These are phyloP conservation scores for Schizophyllum commune DNA, from an alignment of 1,284 basidiomycete genomes.

Conservation along the genomic window DNA sequence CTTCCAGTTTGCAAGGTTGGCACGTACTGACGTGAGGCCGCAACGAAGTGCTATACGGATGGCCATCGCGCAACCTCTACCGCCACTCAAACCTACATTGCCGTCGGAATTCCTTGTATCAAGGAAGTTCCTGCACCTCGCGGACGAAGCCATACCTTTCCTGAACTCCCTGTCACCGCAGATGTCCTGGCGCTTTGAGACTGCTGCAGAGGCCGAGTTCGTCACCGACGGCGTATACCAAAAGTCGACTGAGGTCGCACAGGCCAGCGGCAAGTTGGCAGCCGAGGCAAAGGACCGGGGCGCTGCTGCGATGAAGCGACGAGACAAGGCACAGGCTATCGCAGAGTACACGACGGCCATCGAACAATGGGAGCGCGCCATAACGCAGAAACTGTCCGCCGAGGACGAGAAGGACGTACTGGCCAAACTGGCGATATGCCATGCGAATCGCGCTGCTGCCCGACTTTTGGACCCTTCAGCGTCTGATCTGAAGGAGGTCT, in stretches of 20 bases:
- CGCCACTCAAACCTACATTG: background rate
- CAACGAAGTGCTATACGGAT: background rate
- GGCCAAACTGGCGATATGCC: background rate
- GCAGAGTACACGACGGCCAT: constrained; percentile 25
- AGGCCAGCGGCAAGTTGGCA: constrained; percentile 15
- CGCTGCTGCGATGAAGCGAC: constrained; percentile 16
- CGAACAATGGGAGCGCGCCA: constrained; percentile 7
- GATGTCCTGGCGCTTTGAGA: constrained; percentile 30
- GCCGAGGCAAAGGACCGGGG: constrained; percentile 21
- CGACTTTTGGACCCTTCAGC: background rate
- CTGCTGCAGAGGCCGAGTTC: constrained; percentile 21
- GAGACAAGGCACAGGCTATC: constrained; percentile 19
- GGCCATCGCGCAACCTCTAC: background rate
- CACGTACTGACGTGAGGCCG: too few relatives aligned
- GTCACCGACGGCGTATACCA: constrained; percentile 23
- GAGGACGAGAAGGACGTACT: background rate
- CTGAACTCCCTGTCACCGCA: constrained; percentile 28
- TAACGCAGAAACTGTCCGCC: background rate
- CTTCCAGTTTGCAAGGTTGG: constrained; percentile 1
- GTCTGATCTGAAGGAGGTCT: constrained; percentile 13
- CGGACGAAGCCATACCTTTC: constrained; percentile 22
- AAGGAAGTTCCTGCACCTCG: constrained; percentile 5
- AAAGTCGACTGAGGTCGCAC: constrained; percentile 19
- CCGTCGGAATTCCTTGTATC: background rate
- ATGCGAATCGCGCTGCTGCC: background rate